Evolutionary conservation across 331 rosid genomes (phyloP), one percentile per base, ranked within the genome.

Genomic region (Dryas integrifolia): DNA sequence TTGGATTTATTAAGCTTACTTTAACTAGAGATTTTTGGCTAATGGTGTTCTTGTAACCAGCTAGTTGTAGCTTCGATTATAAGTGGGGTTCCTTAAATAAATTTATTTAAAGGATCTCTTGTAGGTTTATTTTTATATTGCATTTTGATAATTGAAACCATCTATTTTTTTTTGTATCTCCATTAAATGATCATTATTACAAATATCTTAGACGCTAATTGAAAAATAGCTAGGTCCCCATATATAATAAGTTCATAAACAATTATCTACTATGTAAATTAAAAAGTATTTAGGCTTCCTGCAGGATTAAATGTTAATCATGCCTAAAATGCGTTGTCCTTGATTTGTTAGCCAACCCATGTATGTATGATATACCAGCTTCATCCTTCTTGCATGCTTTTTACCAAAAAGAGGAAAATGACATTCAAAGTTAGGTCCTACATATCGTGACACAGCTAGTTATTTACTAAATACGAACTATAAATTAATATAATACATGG

Each of bases 301-400:
- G 70, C 41, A 65, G 14, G 10, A 49, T 13, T 26, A 7, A 30
- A 58, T 35, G 55, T 59, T 16, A 2, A 40, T 67, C 30, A 8
- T 49, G 60, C 72, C 59, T 2, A n/a, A 66, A 62, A 62, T 41
- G 16, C 47, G 72, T 14, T 12, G 58, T 7, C 45, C 44, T 7
- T 9, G 39, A 67, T 50, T 53, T 50, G 72, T 35, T 67, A 67
- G 46, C 60, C 72, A 67, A 67, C 72, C 60, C 11, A 24, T 7
- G 35, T n/a, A 3, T 8, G 30, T 30, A 5, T 10, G 4, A 1
- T 39, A 8, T 1, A 62, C 67, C 48, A 40, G 2, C 67, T 10
- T 41, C 67, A 7, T 41, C 59, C n/a, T 15, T 9, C 5, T 67
- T 48, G 26, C 5, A 47, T 48, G 26, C 59, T 8, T 67, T 30